Percentiles rank a stretch among this genome's conserved stretches.
Conservation (phyloP, 495 filamentous ascomycete genomes). For the Cercophora newfieldiana region DNA sequence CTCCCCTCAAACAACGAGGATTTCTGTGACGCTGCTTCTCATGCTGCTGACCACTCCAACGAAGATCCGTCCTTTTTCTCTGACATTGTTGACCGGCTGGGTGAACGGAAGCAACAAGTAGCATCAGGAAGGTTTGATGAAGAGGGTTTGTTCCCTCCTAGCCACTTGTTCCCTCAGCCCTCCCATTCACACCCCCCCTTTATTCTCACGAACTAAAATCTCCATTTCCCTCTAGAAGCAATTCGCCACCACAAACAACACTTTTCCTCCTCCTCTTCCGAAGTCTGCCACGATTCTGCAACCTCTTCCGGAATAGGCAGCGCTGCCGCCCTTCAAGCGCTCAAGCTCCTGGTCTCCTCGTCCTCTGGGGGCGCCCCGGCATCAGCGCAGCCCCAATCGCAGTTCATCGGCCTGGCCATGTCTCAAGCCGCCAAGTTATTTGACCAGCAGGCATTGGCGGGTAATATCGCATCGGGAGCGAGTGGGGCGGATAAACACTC, state of each 20-base stretch:
- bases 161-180: neutral
- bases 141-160: constrained; percentile 39
- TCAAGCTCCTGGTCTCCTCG: constrained; percentile 61
- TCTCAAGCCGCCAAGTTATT: constrained; percentile 55
- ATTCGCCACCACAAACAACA: constrained; percentile 53
- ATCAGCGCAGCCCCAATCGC: constrained; percentile 39
- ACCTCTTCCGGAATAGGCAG: constrained; percentile 51
- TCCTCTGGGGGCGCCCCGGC: constrained; percentile 1
- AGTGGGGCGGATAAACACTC: constrained; percentile 50
- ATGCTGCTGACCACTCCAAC: constrained; percentile 50
- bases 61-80: constrained; percentile 56
- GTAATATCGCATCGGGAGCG: constrained; percentile 39
- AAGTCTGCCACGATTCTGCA: constrained; percentile 23
- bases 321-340: constrained; percentile 66
- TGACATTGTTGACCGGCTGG: constrained; percentile 47
- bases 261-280: constrained; percentile 29
- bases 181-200: neutral
- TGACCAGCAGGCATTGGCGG: constrained; percentile 48
- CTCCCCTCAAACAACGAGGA: constrained; percentile 40
- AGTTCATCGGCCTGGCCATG: constrained; percentile 56
- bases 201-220: constrained; percentile 7
- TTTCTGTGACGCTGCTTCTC: constrained; percentile 51
- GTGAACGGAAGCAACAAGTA: constrained; percentile 50
- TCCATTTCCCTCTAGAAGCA: constrained; percentile 41
- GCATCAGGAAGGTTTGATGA: constrained; percentile 60